Evolutionary conservation across 306 rosid species (phyloP).

Genomic region (Trichosanthes cucumerina): DNA sequence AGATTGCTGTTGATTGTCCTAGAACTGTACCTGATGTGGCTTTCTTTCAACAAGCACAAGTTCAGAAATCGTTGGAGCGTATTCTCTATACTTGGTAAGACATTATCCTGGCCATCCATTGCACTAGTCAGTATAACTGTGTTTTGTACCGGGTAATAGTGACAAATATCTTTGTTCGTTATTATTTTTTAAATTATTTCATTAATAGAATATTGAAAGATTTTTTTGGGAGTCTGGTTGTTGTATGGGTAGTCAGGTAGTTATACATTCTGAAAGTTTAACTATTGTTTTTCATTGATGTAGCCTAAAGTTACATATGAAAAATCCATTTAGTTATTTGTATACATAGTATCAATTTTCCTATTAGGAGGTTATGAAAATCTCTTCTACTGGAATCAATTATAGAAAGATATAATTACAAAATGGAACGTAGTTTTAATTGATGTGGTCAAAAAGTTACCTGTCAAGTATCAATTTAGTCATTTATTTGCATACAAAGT

Average conservation of each 20-base stretch:
- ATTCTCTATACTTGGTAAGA: constrained; percentile 81
- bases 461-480: background rate
- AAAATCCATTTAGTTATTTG: background rate
- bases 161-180: background rate
- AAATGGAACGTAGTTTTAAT: background rate
- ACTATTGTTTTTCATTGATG: background rate
- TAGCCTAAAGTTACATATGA: background rate
- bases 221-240: background rate
- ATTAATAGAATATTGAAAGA: background rate
- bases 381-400: background rate
- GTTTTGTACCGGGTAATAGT: background rate
- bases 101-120: background rate
- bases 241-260: background rate
- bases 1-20: constrained; percentile 93
- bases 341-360: background rate
- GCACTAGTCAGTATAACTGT: background rate
- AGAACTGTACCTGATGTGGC: constrained; percentile 90
- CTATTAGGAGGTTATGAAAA: background rate
- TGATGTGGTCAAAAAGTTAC: background rate
- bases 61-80: constrained; percentile 91
- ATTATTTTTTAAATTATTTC: background rate
- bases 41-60: constrained; percentile 77
- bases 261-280: background rate
- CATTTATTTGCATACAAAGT: background rate
- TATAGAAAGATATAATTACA: background rate